These are phyloP conservation scores for Amanita fuliginea DNA, from an alignment of 768 basidiomycete genomes.

Conservation along the genomic window DNA sequence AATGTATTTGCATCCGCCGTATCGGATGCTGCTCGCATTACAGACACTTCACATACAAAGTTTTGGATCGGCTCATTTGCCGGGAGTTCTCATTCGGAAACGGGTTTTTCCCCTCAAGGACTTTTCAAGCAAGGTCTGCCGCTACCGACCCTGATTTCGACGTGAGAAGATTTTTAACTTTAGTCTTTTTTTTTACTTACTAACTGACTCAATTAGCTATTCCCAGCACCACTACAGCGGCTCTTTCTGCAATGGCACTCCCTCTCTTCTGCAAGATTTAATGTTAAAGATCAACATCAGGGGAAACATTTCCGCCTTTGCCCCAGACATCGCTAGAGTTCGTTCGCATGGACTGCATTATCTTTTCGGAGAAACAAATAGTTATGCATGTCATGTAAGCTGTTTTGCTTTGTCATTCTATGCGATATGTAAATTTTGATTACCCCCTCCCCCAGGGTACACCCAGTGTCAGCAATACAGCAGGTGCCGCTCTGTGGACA, in stretches of 20 bases:
- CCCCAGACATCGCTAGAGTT: slow-evolving; percentile 43
- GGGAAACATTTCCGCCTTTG: slow-evolving; percentile 41
- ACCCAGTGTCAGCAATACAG: slow-evolving; percentile 53
- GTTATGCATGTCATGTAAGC: slow-evolving; percentile 33
- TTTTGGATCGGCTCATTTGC: slow-evolving; percentile 43
- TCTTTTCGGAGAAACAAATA: slow-evolving; percentile 55
- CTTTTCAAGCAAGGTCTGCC: slow-evolving; percentile 43
- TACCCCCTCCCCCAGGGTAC: no score
- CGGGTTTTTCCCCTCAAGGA: slow-evolving; percentile 51
- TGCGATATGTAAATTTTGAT: neutral
- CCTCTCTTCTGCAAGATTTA: slow-evolving; percentile 45
- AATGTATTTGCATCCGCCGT: slow-evolving; percentile 38
- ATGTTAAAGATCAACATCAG: slow-evolving; percentile 53
- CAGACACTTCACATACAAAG: slow-evolving; percentile 25
- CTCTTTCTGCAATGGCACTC: slow-evolving; percentile 46
- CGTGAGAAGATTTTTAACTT: slow-evolving; percentile 22
- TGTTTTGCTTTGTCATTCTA: neutral
- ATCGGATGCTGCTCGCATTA: slow-evolving; percentile 26
- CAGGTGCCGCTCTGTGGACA: slow-evolving; percentile 61
- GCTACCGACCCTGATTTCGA: slow-evolving; percentile 40
- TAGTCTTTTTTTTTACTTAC: neutral
- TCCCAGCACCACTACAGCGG: slow-evolving; percentile 53
- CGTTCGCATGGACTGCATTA: slow-evolving; percentile 36
- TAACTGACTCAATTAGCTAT: slow-evolving; percentile 23
- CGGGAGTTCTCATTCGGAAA: slow-evolving; percentile 31